phyloP scores from a whole-genome alignment of 2,329 filamentous ascomycete species.

The Aspergillus sergii region DNA sequence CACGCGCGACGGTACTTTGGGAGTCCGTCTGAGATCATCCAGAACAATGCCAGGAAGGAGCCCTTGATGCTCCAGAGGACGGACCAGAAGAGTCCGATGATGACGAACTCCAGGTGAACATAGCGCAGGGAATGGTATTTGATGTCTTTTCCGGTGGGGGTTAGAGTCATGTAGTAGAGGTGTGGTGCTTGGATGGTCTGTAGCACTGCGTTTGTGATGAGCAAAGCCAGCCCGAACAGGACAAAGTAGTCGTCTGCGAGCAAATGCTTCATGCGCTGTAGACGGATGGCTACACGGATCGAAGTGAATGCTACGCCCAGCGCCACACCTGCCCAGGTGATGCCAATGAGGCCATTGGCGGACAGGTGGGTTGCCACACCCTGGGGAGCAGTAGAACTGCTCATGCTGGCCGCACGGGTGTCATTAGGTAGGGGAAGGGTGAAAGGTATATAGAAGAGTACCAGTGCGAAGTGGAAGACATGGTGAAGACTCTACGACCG shows the following conservation, averaged over 20 bases:
- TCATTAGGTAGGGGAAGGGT: neutral
- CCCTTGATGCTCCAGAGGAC: constrained; percentile 25
- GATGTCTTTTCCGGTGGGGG: constrained; percentile 14
- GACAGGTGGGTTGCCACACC: constrained; percentile 18
- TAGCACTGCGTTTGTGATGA: constrained; percentile 21
- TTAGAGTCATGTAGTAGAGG: constrained; percentile 22
- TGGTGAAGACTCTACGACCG: neutral
- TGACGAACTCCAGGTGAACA: constrained; percentile 20
- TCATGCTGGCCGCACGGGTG: constrained; percentile 2
- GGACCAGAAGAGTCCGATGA: constrained; percentile 26
- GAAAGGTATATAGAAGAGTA: neutral
- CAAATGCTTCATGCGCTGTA: constrained; percentile 18
- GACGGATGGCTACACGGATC: constrained; percentile 18
- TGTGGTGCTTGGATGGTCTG: constrained; percentile 24
- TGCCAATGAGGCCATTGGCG: constrained; percentile 16
- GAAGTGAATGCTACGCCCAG: constrained; percentile 19
- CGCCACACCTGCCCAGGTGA: constrained; percentile 22
- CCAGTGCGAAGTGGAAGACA: neutral
- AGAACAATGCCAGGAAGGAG: constrained; percentile 24
- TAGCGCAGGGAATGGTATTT: constrained; percentile 17
- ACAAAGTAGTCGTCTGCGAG: constrained; percentile 24
- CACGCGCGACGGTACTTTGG: constrained; percentile 21
- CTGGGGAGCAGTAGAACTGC: constrained; percentile 1
- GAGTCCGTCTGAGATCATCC: constrained; percentile 19
- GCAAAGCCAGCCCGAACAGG: constrained; percentile 16